Percentiles rank a stretch among this genome's conserved stretches.
Conservation (phyloP, 1,284 basidiomycete genomes). For the Cryptococcus sp. region DNA sequence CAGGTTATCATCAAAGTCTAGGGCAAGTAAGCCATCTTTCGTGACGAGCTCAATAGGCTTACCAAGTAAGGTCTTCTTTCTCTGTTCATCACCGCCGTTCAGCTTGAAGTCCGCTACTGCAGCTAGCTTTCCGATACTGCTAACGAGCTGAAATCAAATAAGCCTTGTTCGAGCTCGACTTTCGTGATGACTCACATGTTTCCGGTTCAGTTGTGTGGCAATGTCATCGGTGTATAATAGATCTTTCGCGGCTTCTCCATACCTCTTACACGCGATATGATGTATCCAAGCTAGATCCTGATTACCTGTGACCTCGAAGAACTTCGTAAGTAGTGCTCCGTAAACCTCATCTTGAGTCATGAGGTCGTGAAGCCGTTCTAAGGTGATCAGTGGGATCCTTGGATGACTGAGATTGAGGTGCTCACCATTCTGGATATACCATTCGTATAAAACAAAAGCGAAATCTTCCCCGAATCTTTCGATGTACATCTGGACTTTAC, state of each 20-base stretch:
- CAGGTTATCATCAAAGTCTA: slow-evolving; percentile 51
- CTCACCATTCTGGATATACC: slow-evolving; percentile 52
- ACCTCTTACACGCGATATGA: slow-evolving; percentile 68
- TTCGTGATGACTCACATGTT: slow-evolving; percentile 58
- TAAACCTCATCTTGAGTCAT: slow-evolving; percentile 67
- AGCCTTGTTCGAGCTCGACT: no score
- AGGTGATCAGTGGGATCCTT: background rate
- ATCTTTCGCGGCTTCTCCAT: slow-evolving; percentile 61
- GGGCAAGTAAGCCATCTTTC: background rate
- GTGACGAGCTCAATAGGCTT: slow-evolving; percentile 1
- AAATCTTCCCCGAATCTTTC: slow-evolving; percentile 77
- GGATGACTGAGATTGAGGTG: background rate
- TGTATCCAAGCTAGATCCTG: slow-evolving; percentile 83
- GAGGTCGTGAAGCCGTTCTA: slow-evolving; percentile 69
- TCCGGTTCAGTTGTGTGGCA: slow-evolving; percentile 60
- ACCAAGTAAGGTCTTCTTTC: slow-evolving; percentile 16
- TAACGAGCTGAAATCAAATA: slow-evolving; percentile 61
- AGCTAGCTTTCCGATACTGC: slow-evolving; percentile 85
- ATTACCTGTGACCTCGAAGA: slow-evolving; percentile 63
- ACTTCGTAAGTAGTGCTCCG: slow-evolving; percentile 63
- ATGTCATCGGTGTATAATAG: slow-evolving; percentile 60
- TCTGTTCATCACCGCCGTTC: slow-evolving; percentile 16
- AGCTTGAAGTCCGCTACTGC: slow-evolving; percentile 66
- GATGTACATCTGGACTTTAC: slow-evolving; percentile 60
- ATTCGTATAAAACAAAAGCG: slow-evolving; percentile 79